Percentiles rank a stretch among this genome's conserved stretches.
Evolutionary conservation across 805 yeast genomes (phyloP).

Genomic region (Candida pini): DNA sequence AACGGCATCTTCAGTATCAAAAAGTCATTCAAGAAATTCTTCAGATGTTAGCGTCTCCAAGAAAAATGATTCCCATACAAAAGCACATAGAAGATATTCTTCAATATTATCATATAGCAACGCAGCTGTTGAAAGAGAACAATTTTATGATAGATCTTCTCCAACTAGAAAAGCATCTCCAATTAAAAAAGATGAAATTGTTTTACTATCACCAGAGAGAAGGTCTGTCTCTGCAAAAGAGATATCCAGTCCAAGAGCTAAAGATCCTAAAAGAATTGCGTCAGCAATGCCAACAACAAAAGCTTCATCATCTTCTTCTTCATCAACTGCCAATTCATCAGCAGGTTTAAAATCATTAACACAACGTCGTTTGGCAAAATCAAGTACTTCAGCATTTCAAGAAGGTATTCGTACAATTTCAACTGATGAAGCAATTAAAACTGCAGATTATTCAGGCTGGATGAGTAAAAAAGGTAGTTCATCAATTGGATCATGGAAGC

Average conservation of each 20-base stretch:
- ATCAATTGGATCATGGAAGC: slow-evolving; percentile 87
- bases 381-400: slow-evolving; percentile 70
- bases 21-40: slow-evolving; percentile 36
- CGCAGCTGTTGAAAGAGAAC: slow-evolving; percentile 18
- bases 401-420: slow-evolving; percentile 80
- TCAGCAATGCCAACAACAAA: slow-evolving; percentile 24
- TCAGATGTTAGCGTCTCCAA: slow-evolving; percentile 36
- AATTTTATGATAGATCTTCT: slow-evolving; percentile 14
- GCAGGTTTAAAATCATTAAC: slow-evolving; percentile 37
- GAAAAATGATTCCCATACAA: slow-evolving; percentile 10
- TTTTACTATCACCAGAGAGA: slow-evolving; percentile 30
- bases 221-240: slow-evolving; percentile 51
- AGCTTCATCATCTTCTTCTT: slow-evolving; percentile 1
- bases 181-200: slow-evolving; percentile 4
- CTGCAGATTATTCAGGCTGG: slow-evolving; percentile 87
- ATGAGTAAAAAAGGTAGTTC: slow-evolving; percentile 88
- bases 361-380: slow-evolving; percentile 39
- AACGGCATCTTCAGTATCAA: slow-evolving; percentile 24
- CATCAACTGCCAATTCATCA: slow-evolving; percentile 31
- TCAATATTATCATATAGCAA: slow-evolving; percentile 51
- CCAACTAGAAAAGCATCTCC: slow-evolving; percentile 16
- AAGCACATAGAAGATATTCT: slow-evolving; percentile 51
- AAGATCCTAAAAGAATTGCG: slow-evolving; percentile 35
- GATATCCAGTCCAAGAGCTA: slow-evolving; percentile 14
- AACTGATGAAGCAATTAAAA: slow-evolving; percentile 71